phyloP scores from a whole-genome alignment of 2,329 filamentous ascomycete species.

The Sclerotinia nivalis region DNA sequence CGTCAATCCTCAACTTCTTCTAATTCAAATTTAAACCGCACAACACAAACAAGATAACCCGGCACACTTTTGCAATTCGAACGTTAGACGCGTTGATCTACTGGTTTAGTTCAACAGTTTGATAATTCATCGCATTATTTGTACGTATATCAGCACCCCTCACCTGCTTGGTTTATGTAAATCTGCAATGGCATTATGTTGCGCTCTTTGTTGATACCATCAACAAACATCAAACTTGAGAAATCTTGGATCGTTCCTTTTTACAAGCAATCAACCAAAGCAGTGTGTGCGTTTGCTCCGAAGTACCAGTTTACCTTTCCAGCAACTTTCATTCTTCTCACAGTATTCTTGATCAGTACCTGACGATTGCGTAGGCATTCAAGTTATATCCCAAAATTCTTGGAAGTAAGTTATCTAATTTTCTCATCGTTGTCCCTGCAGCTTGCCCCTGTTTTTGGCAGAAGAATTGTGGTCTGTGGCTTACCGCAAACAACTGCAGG shows the following conservation, averaged over 20 bases:
- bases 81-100: background rate
- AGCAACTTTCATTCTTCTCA: background rate
- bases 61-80: background rate
- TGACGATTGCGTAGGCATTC: conserved; percentile 8
- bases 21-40: background rate
- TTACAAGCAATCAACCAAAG: background rate
- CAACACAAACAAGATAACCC: background rate
- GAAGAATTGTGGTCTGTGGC: conserved; percentile 29
- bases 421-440: conserved; percentile 17
- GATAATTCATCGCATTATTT: background rate
- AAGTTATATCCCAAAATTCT: conserved; percentile 8
- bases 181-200: background rate
- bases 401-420: background rate
- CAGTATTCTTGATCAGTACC: background rate
- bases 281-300: background rate
- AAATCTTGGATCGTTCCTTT: background rate
- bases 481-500: conserved; percentile 32
- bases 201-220: background rate
- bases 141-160: conserved; percentile 9
- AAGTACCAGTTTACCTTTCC: background rate
- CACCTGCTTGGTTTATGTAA: background rate
- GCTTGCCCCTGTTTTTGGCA: conserved; percentile 25
- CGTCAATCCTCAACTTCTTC: background rate
- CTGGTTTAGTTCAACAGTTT: background rate
- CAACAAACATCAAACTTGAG: conserved; percentile 16